Percentiles rank a stretch among this genome's conserved stretches.
These are phyloP conservation scores for Lachancea lanzarotensis DNA, from an alignment of 805 yeast species.

Conservation along the genomic window DNA sequence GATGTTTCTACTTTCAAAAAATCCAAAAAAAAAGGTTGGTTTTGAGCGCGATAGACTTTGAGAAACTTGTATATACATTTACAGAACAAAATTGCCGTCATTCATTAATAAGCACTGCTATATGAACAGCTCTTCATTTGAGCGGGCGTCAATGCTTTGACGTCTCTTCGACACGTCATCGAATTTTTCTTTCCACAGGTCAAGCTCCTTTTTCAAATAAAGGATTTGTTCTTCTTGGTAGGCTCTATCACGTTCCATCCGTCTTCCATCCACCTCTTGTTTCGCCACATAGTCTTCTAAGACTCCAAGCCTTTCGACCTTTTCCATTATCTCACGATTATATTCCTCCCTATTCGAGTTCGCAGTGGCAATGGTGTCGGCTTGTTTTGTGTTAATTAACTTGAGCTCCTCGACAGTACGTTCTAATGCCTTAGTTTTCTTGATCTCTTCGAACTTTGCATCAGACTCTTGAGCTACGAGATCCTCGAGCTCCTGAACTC, in stretches of 20 bases:
- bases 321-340: slow-evolving; percentile 44
- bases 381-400: slow-evolving; percentile 45
- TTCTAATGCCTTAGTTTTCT: slow-evolving; percentile 43
- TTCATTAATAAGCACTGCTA: slow-evolving; percentile 5
- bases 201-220: slow-evolving; percentile 49
- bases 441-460: slow-evolving; percentile 46
- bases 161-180: slow-evolving; percentile 19
- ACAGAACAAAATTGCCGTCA: not conserved
- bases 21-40: slow-evolving; percentile 24
- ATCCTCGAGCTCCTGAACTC: slow-evolving; percentile 47
- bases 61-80: slow-evolving; percentile 4
- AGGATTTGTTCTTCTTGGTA: slow-evolving; percentile 48
- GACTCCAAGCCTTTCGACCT: slow-evolving; percentile 38
- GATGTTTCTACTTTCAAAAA: slow-evolving; percentile 6
- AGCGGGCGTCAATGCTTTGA: slow-evolving; percentile 10
- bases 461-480: slow-evolving; percentile 43
- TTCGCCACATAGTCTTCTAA: slow-evolving; percentile 42
- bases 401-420: slow-evolving; percentile 50
- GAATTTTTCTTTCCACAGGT: slow-evolving; percentile 45
- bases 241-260: slow-evolving; percentile 50
- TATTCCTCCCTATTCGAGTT: slow-evolving; percentile 54
- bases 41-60: slow-evolving; percentile 9
- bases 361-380: slow-evolving; percentile 43
- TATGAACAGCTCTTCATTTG: slow-evolving; percentile 24
- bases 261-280: slow-evolving; percentile 37